Percentiles rank a stretch among this genome's conserved stretches.
Evolutionary conservation across 495 filamentous ascomycete species (phyloP).

Genomic region (Bathelium albidoporum): DNA sequence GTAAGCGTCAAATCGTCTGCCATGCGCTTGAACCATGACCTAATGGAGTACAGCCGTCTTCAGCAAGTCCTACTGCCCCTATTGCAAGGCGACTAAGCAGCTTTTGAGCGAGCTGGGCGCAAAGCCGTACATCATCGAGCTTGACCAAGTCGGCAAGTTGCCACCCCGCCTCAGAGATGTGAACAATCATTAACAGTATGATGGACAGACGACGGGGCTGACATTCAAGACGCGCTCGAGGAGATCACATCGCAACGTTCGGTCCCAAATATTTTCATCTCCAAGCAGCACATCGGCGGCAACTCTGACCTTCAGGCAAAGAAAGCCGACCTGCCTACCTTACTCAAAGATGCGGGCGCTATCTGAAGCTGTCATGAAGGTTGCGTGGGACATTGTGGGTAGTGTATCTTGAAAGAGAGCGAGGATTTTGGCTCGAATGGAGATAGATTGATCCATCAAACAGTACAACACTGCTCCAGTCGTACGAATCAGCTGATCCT

Average conservation of each 20-base stretch:
- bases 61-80: slow-evolving; percentile 95
- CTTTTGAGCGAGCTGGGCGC: slow-evolving; percentile 59
- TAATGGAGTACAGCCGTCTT: slow-evolving; percentile 58
- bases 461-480: neutral
- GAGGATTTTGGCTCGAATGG: neutral
- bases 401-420: neutral
- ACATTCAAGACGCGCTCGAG: slow-evolving; percentile 70
- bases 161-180: neutral
- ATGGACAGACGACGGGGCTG: slow-evolving; percentile 59
- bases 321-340: slow-evolving; percentile 43
- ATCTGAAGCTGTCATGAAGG: slow-evolving; percentile 31
- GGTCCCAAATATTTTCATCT: slow-evolving; percentile 94
- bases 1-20: slow-evolving; percentile 40
- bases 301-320: slow-evolving; percentile 83
- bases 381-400: neutral
- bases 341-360: slow-evolving; percentile 60
- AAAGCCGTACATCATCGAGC: slow-evolving; percentile 65
- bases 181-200: neutral
- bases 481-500: slow-evolving; percentile 39
- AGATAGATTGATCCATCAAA: neutral
- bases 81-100: slow-evolving; percentile 71
- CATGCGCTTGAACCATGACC: neutral
- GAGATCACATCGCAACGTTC: slow-evolving; percentile 74
- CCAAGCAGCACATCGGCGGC: slow-evolving; percentile 81
- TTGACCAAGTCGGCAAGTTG: slow-evolving; percentile 69